Evolutionary conservation across 495 filamentous ascomycete genomes (phyloP).

Genomic region (Xylaria sp.): DNA sequence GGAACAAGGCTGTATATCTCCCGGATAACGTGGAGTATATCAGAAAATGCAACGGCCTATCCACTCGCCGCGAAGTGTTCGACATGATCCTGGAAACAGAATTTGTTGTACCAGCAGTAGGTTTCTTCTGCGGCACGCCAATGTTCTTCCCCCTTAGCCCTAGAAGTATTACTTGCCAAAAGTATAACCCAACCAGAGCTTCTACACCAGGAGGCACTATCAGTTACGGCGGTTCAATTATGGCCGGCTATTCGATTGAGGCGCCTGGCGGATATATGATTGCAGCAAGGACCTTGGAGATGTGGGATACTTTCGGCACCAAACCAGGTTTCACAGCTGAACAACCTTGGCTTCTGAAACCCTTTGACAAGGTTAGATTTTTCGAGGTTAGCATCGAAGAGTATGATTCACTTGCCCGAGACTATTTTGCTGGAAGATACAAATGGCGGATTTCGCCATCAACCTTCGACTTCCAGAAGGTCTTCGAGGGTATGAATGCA

Average conservation of each 20-base stretch:
- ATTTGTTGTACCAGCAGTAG: conserved; percentile 60
- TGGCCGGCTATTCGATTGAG: conserved; percentile 64
- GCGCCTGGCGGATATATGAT: conserved; percentile 64
- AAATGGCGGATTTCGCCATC: conserved; percentile 2
- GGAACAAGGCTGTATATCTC: conserved; percentile 62
- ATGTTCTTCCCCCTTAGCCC: conserved; percentile 61
- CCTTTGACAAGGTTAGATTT: conserved; percentile 63
- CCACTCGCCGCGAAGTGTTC: conserved; percentile 46
- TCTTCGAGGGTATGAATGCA: not conserved
- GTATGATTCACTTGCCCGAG: conserved; percentile 40
- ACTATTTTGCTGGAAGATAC: conserved; percentile 8
- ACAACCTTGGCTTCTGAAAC: conserved; percentile 61
- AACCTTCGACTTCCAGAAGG: not conserved
- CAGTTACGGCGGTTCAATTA: conserved; percentile 60
- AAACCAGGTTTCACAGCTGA: conserved; percentile 52
- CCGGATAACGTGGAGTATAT: conserved; percentile 64
- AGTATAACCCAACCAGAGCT: conserved; percentile 63
- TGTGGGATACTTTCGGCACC: conserved; percentile 58
- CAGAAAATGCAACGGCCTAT: conserved; percentile 62
- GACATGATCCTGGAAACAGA: conserved; percentile 54
- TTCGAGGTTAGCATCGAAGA: conserved; percentile 59
- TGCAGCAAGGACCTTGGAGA: conserved; percentile 59
- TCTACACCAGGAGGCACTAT: conserved; percentile 64
- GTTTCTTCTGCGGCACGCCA: conserved; percentile 61
- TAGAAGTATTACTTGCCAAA: conserved; percentile 55